Conservation (phyloP, 2,329 filamentous ascomycete genomes). For the Colletotrichum magnum region DNA sequence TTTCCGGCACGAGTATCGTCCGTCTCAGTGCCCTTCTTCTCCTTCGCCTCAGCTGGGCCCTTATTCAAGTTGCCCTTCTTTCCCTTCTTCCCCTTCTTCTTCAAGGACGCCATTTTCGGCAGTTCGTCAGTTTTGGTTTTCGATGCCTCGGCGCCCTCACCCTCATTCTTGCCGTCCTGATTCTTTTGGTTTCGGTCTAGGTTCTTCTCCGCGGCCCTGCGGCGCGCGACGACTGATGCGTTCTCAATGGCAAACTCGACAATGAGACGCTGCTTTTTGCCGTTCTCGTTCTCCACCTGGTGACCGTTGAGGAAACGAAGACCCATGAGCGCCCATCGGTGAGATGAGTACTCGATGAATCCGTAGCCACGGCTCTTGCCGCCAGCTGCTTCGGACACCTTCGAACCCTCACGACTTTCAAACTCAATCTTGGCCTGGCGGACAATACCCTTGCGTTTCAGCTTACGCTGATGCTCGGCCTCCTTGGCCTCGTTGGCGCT, state of each 20-base stretch:
- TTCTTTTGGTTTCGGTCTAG: conserved; percentile 42
- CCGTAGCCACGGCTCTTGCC: conserved; percentile 94
- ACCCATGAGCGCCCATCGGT: conserved; percentile 95
- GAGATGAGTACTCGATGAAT: conserved; percentile 96
- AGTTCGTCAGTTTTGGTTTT: conserved; percentile 47
- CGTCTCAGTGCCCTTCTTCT: conserved; percentile 53
- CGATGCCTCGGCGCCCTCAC: conserved; percentile 47
- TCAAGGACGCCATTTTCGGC: conserved; percentile 49
- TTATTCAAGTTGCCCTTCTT: conserved; percentile 45
- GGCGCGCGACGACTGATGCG: conserved; percentile 90
- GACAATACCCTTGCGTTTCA: conserved; percentile 88
- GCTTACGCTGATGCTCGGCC: conserved; percentile 83
- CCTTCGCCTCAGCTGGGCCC: conserved; percentile 49
- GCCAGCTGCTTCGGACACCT: conserved; percentile 82
- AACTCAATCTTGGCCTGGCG: conserved; percentile 96
- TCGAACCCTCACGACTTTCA: conserved; percentile 87
- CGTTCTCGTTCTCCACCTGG: conserved; percentile 70
- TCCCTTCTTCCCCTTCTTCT: conserved; percentile 53
- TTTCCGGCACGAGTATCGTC: conserved; percentile 27
- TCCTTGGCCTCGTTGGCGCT: conserved; percentile 85
- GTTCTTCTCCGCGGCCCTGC: conserved; percentile 60
- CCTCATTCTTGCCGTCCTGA: conserved; percentile 48
- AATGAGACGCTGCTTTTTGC: conserved; percentile 90
- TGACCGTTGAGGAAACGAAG: conserved; percentile 93
- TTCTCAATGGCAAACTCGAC: conserved; percentile 99